Evolutionary conservation across 2,329 filamentous ascomycete genomes (phyloP).

Genomic region (Colletotrichum musae): DNA sequence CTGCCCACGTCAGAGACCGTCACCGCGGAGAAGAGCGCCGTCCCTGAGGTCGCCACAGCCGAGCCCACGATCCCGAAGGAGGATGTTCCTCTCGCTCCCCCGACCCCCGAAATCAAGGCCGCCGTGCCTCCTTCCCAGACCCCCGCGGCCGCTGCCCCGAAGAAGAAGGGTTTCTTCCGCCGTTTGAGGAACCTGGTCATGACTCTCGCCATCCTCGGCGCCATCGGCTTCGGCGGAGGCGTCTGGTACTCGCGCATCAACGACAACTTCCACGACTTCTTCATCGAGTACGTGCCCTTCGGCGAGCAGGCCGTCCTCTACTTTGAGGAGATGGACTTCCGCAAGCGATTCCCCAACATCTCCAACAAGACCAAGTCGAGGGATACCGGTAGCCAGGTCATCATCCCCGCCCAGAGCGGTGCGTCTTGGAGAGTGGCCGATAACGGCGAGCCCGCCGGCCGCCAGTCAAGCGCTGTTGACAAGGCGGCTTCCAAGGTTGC

Average conservation of each 20-base stretch:
- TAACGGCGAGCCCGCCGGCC: conserved; percentile 67
- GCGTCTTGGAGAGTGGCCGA: conserved; percentile 84
- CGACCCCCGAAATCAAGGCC: conserved; percentile 48
- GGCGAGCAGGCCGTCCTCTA: conserved; percentile 96
- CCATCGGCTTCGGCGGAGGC: conserved; percentile 86
- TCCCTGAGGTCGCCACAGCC: conserved; percentile 56
- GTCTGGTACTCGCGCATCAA: conserved; percentile 94
- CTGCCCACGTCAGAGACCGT: conserved; percentile 69
- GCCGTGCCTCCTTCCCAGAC: conserved; percentile 54
- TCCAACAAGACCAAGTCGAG: conserved; percentile 57
- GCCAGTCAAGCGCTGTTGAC: conserved; percentile 73
- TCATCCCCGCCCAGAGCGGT: conserved; percentile 87
- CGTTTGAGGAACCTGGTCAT: conserved; percentile 84
- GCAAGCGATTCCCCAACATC: conserved; percentile 80
- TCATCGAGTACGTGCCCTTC: conserved; percentile 95
- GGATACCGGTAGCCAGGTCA: conserved; percentile 79
- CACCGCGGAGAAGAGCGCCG: conserved; percentile 61
- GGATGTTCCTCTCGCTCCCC: conserved; percentile 58
- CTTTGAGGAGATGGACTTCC: conserved; percentile 95
- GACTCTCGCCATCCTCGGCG: conserved; percentile 82
- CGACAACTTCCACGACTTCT: conserved; percentile 99
- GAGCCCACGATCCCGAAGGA: conserved; percentile 55
- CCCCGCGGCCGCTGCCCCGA: conserved; percentile 56
- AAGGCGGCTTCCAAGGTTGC: conserved; percentile 50
- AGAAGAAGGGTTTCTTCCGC: conserved; percentile 77